Evolutionary conservation across 805 yeast species (phyloP), one percentile per base, ranked within the genome.

Genomic region (Candida endomychidarum): DNA sequence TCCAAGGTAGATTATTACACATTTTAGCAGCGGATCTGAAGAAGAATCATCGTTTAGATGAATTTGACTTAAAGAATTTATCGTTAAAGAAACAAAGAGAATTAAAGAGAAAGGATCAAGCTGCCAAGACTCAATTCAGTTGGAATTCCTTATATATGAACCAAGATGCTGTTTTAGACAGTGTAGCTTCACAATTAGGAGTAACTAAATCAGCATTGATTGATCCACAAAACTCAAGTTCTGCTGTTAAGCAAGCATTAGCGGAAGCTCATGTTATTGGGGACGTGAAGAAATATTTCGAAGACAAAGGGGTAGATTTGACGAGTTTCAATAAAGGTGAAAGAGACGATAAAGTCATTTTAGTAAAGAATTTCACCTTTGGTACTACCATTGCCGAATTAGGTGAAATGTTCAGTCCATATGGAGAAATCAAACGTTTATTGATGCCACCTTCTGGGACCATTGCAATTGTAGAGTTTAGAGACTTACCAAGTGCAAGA

Each of bases 391-490:
- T 73, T 12, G 85, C 80, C 43, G 98, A 93, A 51, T 60, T 93
- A 21, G 81, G 88, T 16, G 96, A 87, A 46, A 57, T 91, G 53
- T 93, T 93, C 54, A 62, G 83, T 2, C 82, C 81, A 26, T 80
- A 77, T 61, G 99, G 99, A 39, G 83, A 83, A 47, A 54, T 93
- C 19, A 80, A 79, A 47, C 75, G 96, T 51, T 71, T 89, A 12
- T 64, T 93, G 46, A 86, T 93, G 88, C 99, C 99, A 11, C 96
- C 96, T 5, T 85, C 95, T 5, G 98, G 97, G 8, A 89, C 96
- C 0, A 88, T 93, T 52, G 97, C 98, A 9, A 85, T 93, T 56
- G 81, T 93, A 8, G 96, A 91, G 62, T 90, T 81, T 62, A 73
- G 89, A 53, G 91, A 86, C 58, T 65, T 81, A 2, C 83, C 95